These are phyloP conservation scores for Neofusicoccum cordaticola DNA, from an alignment of 2,329 filamentous ascomycete species.

Conservation along the genomic window DNA sequence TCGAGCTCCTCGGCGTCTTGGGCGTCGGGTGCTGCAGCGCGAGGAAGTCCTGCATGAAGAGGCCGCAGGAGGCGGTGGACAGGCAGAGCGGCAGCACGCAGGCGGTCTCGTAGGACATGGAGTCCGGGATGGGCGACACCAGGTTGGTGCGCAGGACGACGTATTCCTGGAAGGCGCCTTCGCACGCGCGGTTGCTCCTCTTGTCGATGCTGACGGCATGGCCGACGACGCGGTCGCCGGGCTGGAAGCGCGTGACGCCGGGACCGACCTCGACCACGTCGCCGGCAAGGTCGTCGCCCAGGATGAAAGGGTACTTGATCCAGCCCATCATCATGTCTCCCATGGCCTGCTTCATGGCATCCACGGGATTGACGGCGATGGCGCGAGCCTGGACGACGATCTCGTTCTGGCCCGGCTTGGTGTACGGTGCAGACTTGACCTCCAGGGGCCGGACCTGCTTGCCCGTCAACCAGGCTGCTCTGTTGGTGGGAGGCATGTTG, in stretches of 20 bases:
- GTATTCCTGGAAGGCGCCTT: neutral
- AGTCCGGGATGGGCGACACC: slow-evolving; percentile 22
- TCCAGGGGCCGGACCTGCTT: neutral
- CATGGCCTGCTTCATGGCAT: slow-evolving; percentile 27
- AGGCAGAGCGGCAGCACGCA: slow-evolving; percentile 27
- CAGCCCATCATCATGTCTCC: too few species aligned
- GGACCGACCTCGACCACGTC: slow-evolving; percentile 33
- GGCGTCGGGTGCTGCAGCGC: slow-evolving; percentile 17
- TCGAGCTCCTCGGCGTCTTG: slow-evolving; percentile 18
- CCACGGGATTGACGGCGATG: slow-evolving; percentile 30
- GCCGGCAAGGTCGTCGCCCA: slow-evolving; percentile 30
- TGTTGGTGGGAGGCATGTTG: neutral
- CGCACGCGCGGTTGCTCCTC: slow-evolving; percentile 1
- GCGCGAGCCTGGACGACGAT: slow-evolving; percentile 27
- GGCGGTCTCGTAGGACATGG: slow-evolving; percentile 25
- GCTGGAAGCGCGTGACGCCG: slow-evolving; percentile 27
- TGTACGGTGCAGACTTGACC: slow-evolving; percentile 24
- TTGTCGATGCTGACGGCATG: slow-evolving; percentile 16
- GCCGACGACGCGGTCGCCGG: slow-evolving; percentile 32
- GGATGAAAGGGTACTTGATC: slow-evolving; percentile 26
- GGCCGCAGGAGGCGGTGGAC: slow-evolving; percentile 25
- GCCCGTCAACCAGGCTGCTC: neutral
- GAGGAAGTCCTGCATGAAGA: slow-evolving; percentile 20
- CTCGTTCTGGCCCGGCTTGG: slow-evolving; percentile 17
- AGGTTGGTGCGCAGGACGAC: slow-evolving; percentile 10